These are phyloP conservation scores for Coniferiporia sulphurascens DNA, from an alignment of 1,284 basidiomycete genomes.

Conservation along the genomic window DNA sequence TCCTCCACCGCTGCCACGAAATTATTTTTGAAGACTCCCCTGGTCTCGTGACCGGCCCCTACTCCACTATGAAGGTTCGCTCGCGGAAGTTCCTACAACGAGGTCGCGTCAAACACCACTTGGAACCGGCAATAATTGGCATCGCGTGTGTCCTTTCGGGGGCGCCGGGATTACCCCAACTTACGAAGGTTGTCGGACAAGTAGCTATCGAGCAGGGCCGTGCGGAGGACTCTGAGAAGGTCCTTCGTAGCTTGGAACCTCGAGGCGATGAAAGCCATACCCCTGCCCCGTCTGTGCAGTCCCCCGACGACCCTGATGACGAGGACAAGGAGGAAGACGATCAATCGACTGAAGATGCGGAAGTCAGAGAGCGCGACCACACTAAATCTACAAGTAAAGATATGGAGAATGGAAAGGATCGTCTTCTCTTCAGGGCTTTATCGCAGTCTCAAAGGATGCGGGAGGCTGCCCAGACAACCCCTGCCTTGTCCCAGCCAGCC, in stretches of 20 bases:
- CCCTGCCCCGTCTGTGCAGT: constrained; percentile 7
- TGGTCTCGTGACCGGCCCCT: constrained; percentile 58
- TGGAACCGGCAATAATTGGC: constrained; percentile 78
- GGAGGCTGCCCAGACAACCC: constrained; percentile 64
- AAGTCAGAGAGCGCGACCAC: constrained; percentile 23
- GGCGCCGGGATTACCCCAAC: constrained; percentile 68
- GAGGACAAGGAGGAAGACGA: constrained; percentile 32
- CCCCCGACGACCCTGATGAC: constrained; percentile 36
- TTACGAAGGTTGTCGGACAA: constrained; percentile 71
- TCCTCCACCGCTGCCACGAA: constrained; percentile 91
- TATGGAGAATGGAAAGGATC: constrained; percentile 26
- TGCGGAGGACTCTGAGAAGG: constrained; percentile 48
- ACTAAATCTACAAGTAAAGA: constrained; percentile 11
- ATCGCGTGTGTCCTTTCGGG: constrained; percentile 81
- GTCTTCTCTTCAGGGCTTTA: constrained; percentile 20
- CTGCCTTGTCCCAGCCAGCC: constrained; percentile 58
- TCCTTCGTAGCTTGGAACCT: constrained; percentile 45
- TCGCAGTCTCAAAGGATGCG: constrained; percentile 25
- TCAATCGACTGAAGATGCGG: constrained; percentile 13
- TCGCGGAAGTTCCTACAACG: constrained; percentile 44
- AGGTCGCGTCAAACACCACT: constrained; percentile 67
- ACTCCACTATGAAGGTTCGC: constrained; percentile 49
- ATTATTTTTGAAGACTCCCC: constrained; percentile 94
- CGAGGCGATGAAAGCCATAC: constrained; percentile 35
- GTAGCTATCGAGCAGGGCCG: constrained; percentile 90